Conservation (phyloP, 2,329 filamentous ascomycete species). For the Aspergillus brasiliensis region DNA sequence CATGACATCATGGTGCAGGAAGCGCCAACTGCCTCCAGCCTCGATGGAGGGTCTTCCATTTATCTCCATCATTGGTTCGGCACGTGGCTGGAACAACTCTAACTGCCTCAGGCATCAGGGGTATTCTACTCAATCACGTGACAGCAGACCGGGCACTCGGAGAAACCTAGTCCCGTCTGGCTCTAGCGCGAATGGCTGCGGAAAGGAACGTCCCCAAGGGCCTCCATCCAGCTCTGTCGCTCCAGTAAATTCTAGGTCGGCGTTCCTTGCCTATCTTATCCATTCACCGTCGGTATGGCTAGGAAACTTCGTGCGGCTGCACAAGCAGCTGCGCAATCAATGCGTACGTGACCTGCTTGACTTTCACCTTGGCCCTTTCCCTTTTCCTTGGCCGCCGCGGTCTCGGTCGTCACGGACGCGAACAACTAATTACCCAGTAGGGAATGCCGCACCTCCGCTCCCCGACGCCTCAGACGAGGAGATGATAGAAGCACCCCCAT, state of each 20-base stretch:
- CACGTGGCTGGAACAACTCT: conserved; percentile 1
- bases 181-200: conserved; percentile 15
- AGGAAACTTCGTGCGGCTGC: conserved; percentile 50
- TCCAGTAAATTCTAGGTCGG: conserved; percentile 6
- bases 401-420: conserved; percentile 10
- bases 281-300: conserved; percentile 38
- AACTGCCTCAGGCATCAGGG: background rate
- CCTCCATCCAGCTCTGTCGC: conserved; percentile 11
- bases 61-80: background rate
- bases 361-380: background rate
- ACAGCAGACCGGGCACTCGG: background rate
- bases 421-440: conserved; percentile 33
- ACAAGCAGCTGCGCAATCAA: conserved; percentile 49
- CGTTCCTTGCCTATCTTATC: conserved; percentile 6
- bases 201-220: conserved; percentile 13
- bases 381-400: background rate
- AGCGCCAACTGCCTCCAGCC: background rate
- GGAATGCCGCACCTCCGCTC: conserved; percentile 43
- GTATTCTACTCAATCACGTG: conserved; percentile 6
- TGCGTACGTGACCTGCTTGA: conserved; percentile 37
- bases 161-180: conserved; percentile 1
- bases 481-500: conserved; percentile 42
- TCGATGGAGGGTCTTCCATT: background rate
- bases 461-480: conserved; percentile 51
- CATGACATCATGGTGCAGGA: conserved; percentile 13